Evolutionary conservation across 2,329 filamentous ascomycete genomes (phyloP), one percentile per base, ranked within the genome.

Genomic region (Calonectria honghensis): DNA sequence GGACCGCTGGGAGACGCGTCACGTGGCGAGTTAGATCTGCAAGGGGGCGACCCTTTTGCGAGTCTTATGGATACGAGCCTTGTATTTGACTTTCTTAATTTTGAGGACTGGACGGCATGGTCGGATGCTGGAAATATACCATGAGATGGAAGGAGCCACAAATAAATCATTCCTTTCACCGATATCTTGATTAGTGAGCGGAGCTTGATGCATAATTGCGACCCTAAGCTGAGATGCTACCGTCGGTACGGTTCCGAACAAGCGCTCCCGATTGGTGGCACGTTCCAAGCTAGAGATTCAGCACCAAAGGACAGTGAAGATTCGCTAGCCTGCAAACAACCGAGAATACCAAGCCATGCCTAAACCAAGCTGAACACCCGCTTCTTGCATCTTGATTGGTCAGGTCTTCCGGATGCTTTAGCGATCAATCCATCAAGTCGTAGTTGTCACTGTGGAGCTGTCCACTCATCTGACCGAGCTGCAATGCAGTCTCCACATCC

Each of bases 51-150:
- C 27, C 59, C 35, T 5, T 45, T 70, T 9, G 59, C 68, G 48
- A 57, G 59, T 20, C 59, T 65, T 5, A 35, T 70, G 11, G 68
- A 65, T 14, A 70, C 59, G 35, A 70, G 51, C 27, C 68, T 66
- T 57, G 68, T 71, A 29, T 57, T 65, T 29, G 41, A 71, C 20
- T 71, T 71, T 71, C 59, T 71, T 9, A 57, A 50, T 35, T 71
- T 71, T 39, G 68, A 65, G 29, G 61, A 71, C 61, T 66, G 61
- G 69, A 66, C 69, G 9, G 59, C 59, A 20, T 71, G 68, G 37
- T 65, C 48, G 48, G 68, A 71, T 65, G 18, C 59, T 29, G 68
- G 68, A 14, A 65, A 71, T 57, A 13, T 29, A 31, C 29, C 20
- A 35, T 50, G 16, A 54, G 16, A 31, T 31, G 14, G 32, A n/a